Evolutionary conservation across 2,329 filamentous ascomycete species (phyloP).

Genomic region (Colletotrichum sp.): DNA sequence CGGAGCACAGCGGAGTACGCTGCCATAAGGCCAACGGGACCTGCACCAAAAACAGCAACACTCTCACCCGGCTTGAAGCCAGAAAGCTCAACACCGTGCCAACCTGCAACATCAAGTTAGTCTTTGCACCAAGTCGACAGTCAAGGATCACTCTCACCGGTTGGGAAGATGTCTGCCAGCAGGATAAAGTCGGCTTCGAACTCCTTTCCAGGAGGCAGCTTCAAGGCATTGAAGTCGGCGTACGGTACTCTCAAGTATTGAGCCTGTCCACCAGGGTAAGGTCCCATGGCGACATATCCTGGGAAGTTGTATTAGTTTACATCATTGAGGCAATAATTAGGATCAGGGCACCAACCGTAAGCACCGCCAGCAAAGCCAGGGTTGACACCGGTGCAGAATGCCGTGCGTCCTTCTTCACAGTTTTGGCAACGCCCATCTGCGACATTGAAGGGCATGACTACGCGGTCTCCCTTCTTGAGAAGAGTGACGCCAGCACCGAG

Average conservation of each 20-base stretch:
- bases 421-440: conserved; percentile 68
- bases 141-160: conserved; percentile 22
- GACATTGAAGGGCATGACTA: conserved; percentile 71
- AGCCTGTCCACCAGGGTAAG: conserved; percentile 57
- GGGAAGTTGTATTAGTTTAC: not conserved
- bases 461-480: conserved; percentile 66
- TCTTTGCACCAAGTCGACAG: not conserved
- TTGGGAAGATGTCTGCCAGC: conserved; percentile 42
- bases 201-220: conserved; percentile 64
- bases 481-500: conserved; percentile 63
- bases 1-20: conserved; percentile 67
- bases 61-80: conserved; percentile 66
- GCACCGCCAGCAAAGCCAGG: conserved; percentile 41
- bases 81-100: conserved; percentile 62
- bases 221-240: conserved; percentile 70
- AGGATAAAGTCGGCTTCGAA: conserved; percentile 66
- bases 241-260: conserved; percentile 70
- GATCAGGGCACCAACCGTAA: conserved; percentile 28
- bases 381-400: conserved; percentile 65
- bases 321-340: no score
- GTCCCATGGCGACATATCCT: conserved; percentile 66
- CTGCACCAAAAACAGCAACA: conserved; percentile 69
- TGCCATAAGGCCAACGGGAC: conserved; percentile 70
- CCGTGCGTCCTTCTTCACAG: conserved; percentile 68
- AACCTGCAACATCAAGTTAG: conserved; percentile 37